phyloP scores from a whole-genome alignment of 495 filamentous ascomycete species.

The Jackrogersella minutella region DNA sequence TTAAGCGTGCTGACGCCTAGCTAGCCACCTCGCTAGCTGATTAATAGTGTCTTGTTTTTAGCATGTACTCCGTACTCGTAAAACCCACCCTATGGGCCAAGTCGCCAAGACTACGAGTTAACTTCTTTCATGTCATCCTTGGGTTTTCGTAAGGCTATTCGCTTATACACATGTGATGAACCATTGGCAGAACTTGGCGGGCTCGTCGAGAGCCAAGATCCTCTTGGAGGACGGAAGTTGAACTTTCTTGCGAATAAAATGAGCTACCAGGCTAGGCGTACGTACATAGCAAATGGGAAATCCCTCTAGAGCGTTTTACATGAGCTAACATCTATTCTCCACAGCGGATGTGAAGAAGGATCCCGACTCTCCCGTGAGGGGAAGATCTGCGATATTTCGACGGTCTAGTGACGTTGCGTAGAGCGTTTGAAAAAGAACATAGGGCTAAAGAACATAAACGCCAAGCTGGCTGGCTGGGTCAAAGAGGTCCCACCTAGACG shows the following conservation, averaged over 20 bases:
- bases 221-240: background rate
- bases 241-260: background rate
- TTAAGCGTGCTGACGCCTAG: constrained; percentile 50
- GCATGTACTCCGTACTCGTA: constrained; percentile 5
- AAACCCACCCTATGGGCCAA: constrained; percentile 26
- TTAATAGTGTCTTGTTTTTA: constrained; percentile 18
- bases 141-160: constrained; percentile 8
- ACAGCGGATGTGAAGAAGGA: constrained; percentile 12
- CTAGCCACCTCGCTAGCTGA: constrained; percentile 5
- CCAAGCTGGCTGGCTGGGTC: constrained; percentile 18
- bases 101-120: constrained; percentile 17
- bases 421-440: constrained; percentile 13
- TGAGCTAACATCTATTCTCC: constrained; percentile 11
- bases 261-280: background rate
- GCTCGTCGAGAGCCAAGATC: constrained; percentile 9
- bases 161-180: constrained; percentile 1
- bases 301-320: constrained; percentile 11
- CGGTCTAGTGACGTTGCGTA: constrained; percentile 29
- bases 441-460: constrained; percentile 20
- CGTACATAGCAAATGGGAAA: constrained; percentile 11
- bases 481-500: constrained; percentile 13
- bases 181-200: constrained; percentile 22
- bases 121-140: constrained; percentile 3
- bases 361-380: constrained; percentile 11
- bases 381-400: constrained; percentile 26